Percentiles rank a stretch among this genome's conserved stretches.
Conservation (phyloP, 768 basidiomycete genomes). For the Tulasnella sp. region DNA sequence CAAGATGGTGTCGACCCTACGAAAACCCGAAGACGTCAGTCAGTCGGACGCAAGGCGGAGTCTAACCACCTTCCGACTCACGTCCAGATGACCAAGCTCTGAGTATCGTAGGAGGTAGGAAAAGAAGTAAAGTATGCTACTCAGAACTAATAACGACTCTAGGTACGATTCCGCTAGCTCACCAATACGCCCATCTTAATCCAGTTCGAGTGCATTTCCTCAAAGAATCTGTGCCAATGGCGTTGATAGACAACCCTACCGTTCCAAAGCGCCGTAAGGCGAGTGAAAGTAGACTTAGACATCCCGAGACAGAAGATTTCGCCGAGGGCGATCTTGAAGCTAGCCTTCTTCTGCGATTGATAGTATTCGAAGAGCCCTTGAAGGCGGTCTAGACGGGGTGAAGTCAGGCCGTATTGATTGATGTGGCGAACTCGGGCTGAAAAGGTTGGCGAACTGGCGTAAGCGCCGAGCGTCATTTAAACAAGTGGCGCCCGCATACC, state of each 20-base stretch:
- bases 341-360: neutral
- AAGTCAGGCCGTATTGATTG: slow-evolving; percentile 22
- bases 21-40: neutral
- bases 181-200: too few species aligned
- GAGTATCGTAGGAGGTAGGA: too few species aligned
- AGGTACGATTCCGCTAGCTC: too few species aligned
- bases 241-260: slow-evolving; percentile 30
- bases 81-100: neutral
- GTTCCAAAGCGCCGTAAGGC: slow-evolving; percentile 22
- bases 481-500: neutral
- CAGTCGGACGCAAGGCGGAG: neutral
- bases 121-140: too few species aligned
- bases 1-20: neutral
- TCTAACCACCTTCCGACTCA: slow-evolving; percentile 19
- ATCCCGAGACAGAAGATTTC: neutral
- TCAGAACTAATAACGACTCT: too few species aligned
- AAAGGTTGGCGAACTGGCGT: neutral
- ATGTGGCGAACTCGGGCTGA: slow-evolving; percentile 30
- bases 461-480: neutral
- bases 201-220: too few species aligned
- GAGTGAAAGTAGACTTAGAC: neutral
- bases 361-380: slow-evolving; percentile 15
- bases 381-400: slow-evolving; percentile 25
- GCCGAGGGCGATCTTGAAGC: neutral
- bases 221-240: slow-evolving; percentile 24